Evolutionary conservation across 768 basidiomycete species (phyloP).

Genomic region (Hygrocybe coccinea): DNA sequence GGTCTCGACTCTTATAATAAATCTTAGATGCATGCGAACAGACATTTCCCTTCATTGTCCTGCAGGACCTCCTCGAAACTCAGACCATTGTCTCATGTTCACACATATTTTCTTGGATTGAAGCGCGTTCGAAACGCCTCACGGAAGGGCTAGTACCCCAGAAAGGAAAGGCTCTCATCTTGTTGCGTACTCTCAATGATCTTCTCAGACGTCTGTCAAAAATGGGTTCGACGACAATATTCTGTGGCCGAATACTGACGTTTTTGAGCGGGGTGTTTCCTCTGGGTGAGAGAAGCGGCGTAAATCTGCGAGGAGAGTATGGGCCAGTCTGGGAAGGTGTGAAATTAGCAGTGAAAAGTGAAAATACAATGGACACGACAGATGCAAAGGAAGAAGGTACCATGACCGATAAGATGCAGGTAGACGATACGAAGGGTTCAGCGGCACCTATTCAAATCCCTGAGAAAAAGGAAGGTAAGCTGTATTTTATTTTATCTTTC

Average conservation of each 20-base stretch:
- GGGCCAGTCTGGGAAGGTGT: constrained; percentile 74
- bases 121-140: constrained; percentile 60
- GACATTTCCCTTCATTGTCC: constrained; percentile 63
- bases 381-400: constrained; percentile 27
- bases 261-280: constrained; percentile 85
- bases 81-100: constrained; percentile 84
- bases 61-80: constrained; percentile 79
- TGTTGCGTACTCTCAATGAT: constrained; percentile 83
- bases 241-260: constrained; percentile 84
- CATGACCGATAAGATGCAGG: constrained; percentile 54
- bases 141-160: constrained; percentile 78
- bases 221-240: constrained; percentile 76
- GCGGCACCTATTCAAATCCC: constrained; percentile 19
- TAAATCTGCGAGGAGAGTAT: constrained; percentile 86
- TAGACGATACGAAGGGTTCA: constrained; percentile 46
- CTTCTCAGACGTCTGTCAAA: constrained; percentile 82
- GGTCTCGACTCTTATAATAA: not conserved
- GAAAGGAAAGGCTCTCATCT: constrained; percentile 81
- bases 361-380: constrained; percentile 28
- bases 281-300: constrained; percentile 83
- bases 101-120: constrained; percentile 85
- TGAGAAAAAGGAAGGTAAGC: constrained; percentile 62
- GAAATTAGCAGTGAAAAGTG: constrained; percentile 30
- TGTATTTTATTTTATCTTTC: not conserved
- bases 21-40: constrained; percentile 72